Evolutionary conservation across 2,329 filamentous ascomycete genomes (phyloP).

Genomic region (Apiospora marii): DNA sequence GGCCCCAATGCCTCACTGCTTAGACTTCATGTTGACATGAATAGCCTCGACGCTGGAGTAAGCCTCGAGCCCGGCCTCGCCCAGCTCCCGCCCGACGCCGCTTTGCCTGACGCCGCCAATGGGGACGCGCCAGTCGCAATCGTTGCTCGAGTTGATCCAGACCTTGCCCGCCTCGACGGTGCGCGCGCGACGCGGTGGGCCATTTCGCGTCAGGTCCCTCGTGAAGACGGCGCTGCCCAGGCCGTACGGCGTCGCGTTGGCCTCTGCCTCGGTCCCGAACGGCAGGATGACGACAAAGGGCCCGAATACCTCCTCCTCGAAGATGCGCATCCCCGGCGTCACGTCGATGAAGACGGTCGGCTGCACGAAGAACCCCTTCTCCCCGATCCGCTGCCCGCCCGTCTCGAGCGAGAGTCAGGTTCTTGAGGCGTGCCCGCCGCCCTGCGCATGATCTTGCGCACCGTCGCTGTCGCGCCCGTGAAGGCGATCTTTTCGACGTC

Average conservation of each 20-base stretch:
- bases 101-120: conserved; percentile 66
- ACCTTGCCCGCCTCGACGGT: conserved; percentile 74
- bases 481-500: conserved; percentile 85
- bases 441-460: conserved; percentile 74
- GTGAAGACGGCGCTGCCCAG: conserved; percentile 87
- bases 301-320: conserved; percentile 92
- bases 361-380: conserved; percentile 81
- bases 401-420: conserved; percentile 70
- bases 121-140: conserved; percentile 26
- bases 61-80: conserved; percentile 65
- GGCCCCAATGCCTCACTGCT: not conserved
- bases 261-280: conserved; percentile 84
- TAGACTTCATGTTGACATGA: conserved; percentile 30
- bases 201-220: conserved; percentile 78
- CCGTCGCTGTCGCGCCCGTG: conserved; percentile 78
- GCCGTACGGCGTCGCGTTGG: conserved; percentile 81
- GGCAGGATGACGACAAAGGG: conserved; percentile 86
- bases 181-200: conserved; percentile 81
- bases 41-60: conserved; percentile 28
- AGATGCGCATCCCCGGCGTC: conserved; percentile 84
- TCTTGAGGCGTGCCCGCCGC: no score
- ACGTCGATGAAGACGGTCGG: conserved; percentile 88
- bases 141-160: conserved; percentile 71
- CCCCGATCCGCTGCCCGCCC: conserved; percentile 70
- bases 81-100: conserved; percentile 80